Conservation (phyloP, 2,329 filamentous ascomycete species). For the Aspergillus arachidicola region DNA sequence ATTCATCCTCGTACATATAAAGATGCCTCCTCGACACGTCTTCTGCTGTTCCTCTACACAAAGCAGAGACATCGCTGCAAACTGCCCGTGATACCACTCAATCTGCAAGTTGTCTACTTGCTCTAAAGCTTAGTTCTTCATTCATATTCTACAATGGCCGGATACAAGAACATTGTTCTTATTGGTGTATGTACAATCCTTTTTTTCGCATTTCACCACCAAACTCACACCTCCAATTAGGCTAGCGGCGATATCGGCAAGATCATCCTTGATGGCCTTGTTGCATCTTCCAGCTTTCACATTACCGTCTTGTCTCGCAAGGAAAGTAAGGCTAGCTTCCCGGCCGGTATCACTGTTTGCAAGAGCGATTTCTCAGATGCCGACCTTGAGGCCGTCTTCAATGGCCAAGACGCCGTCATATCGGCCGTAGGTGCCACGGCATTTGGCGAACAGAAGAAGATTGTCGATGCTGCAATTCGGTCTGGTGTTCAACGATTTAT, state of each 20-base stretch:
- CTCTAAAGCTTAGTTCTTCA: neutral
- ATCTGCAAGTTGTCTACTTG: neutral
- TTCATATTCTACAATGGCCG: constrained; percentile 7
- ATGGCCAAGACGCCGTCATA: constrained; percentile 35
- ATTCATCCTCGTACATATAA: neutral
- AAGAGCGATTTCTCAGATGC: constrained; percentile 28
- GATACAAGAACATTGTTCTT: constrained; percentile 18
- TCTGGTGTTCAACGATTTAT: constrained; percentile 38
- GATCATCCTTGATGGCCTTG: constrained; percentile 24
- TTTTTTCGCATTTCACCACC: neutral
- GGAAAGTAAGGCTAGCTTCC: constrained; percentile 24
- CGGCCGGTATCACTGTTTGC: constrained; percentile 21
- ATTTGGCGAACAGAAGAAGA: constrained; percentile 30
- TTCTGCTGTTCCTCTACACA: neutral
- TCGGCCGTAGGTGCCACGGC: constrained; percentile 28
- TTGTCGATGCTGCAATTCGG: constrained; percentile 35
- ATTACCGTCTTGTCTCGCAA: constrained; percentile 30
- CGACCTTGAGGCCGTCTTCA: constrained; percentile 27
- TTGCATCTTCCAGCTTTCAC: constrained; percentile 18
- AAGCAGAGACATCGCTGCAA: neutral
- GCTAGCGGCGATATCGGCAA: constrained; percentile 28
- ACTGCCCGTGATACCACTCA: neutral
- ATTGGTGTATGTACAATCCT: constrained; percentile 18
- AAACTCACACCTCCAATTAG: constrained; percentile 12
- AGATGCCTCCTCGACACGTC: neutral